phyloP scores from a whole-genome alignment of 1,139 yeast species.

The Saccharomyces hybrid region DNA sequence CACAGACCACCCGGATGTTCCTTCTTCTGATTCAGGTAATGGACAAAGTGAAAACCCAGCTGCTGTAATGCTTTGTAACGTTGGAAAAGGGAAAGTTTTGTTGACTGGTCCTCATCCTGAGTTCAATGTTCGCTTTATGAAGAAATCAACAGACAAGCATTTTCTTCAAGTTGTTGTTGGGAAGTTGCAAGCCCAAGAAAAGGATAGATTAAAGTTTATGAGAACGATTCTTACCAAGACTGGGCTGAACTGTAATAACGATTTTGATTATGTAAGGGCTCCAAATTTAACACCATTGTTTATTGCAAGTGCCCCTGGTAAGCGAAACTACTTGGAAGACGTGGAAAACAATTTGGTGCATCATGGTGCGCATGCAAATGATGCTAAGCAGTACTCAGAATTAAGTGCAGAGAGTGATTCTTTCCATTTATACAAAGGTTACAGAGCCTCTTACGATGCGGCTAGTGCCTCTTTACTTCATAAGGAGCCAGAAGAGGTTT shows the following conservation, averaged over 20 bases:
- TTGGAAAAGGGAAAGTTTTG: slow-evolving; percentile 70
- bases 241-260: slow-evolving; percentile 58
- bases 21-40: slow-evolving; percentile 28
- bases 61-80: slow-evolving; percentile 57
- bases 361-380: slow-evolving; percentile 7
- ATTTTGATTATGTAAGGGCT: slow-evolving; percentile 40
- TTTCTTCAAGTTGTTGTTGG: slow-evolving; percentile 36
- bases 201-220: slow-evolving; percentile 47
- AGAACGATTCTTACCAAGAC: slow-evolving; percentile 47
- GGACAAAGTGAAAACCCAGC: slow-evolving; percentile 41
- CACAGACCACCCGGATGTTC: slow-evolving; percentile 40
- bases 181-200: slow-evolving; percentile 39
- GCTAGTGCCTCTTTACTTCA: slow-evolving; percentile 23
- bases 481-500: slow-evolving; percentile 48
- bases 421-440: slow-evolving; percentile 29
- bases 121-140: slow-evolving; percentile 51
- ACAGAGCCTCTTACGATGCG: slow-evolving; percentile 26
- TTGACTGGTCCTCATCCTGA: slow-evolving; percentile 92
- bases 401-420: slow-evolving; percentile 26
- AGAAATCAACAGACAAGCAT: slow-evolving; percentile 29
- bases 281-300: slow-evolving; percentile 60
- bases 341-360: slow-evolving; percentile 12
- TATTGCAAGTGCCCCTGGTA: slow-evolving; percentile 32
- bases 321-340: slow-evolving; percentile 33
- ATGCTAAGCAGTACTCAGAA: slow-evolving; percentile 9